Evolutionary conservation across 1,139 yeast species (phyloP).

Genomic region (Saccharomyces hybrid): DNA sequence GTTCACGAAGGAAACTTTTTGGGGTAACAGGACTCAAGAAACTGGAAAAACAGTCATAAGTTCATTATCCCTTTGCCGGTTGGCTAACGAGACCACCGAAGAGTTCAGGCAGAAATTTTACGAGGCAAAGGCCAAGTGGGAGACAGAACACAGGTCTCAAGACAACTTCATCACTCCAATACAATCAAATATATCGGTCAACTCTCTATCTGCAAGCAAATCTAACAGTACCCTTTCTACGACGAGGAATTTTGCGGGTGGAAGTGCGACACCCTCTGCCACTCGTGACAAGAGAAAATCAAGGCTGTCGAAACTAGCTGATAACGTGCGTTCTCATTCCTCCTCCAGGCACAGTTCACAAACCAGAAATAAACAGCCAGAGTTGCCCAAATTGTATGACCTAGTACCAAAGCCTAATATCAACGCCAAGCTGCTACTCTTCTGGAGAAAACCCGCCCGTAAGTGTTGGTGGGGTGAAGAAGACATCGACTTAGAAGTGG

Average conservation of each 20-base stretch:
- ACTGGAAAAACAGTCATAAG: conserved; percentile 81
- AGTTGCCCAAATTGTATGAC: conserved; percentile 29
- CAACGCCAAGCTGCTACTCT: conserved; percentile 64
- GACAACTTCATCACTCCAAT: neutral
- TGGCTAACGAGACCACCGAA: conserved; percentile 36
- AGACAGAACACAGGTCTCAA: conserved; percentile 14
- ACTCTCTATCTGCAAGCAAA: neutral
- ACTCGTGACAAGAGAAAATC: conserved; percentile 37
- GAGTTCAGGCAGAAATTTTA: conserved; percentile 25
- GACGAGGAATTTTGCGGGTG: neutral
- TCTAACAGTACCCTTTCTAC: neutral
- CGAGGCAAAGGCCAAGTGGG: conserved; percentile 23
- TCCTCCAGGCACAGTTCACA: conserved; percentile 42
- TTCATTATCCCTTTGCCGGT: conserved; percentile 74
- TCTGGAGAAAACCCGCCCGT: conserved; percentile 98
- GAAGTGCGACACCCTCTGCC: neutral
- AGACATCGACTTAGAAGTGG: conserved; percentile 46
- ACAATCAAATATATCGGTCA: neutral
- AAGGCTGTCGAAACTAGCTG: conserved; percentile 41
- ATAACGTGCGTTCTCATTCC: conserved; percentile 38
- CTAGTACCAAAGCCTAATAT: conserved; percentile 31
- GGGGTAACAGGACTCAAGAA: conserved; percentile 88
- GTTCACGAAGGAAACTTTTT: conserved; percentile 53
- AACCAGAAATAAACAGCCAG: conserved; percentile 37
- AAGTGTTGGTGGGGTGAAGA: conserved; percentile 98